These are phyloP conservation scores for Citrus glauca DNA, from an alignment of 345 rosid genomes.

Conservation along the genomic window DNA sequence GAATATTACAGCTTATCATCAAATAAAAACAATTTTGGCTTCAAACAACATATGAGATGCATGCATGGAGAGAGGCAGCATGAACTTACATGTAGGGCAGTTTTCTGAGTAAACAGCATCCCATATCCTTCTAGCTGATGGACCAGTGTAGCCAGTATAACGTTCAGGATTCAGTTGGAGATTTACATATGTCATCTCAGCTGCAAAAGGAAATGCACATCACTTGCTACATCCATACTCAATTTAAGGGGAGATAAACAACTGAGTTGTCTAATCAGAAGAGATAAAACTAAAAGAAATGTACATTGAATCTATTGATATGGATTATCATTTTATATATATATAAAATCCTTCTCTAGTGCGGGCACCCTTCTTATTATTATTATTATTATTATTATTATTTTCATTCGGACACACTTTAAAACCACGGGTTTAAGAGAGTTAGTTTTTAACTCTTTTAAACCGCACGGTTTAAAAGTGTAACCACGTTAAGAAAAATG, in stretches of 20 bases:
- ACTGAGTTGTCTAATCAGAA: not conserved
- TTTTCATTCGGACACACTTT: too few species aligned
- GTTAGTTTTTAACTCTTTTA: too few species aligned
- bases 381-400: too few species aligned
- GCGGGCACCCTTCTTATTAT: too few species aligned
- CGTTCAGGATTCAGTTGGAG: constrained; percentile 60
- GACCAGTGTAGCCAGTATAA: constrained; percentile 54
- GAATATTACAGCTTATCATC: not conserved
- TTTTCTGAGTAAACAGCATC: constrained; percentile 60
- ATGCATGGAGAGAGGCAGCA: not conserved
- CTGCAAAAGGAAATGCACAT: constrained; percentile 31
- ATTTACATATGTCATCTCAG: constrained; percentile 61
- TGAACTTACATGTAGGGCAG: constrained; percentile 49
- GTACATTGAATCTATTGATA: not conserved
- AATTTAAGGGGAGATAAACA: not conserved
- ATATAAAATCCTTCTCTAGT: too few species aligned
- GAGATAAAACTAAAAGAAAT: not conserved
- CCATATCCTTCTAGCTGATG: constrained; percentile 70
- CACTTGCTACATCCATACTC: constrained; percentile 1
- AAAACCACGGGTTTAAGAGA: too few species aligned
- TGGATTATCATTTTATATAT: not conserved
- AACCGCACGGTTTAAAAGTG: too few species aligned
- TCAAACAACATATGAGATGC: not conserved
- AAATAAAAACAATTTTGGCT: not conserved
- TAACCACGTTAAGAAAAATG: too few species aligned